Percentiles rank a stretch among this genome's conserved stretches.
These are phyloP conservation scores for Phytophthora aleatoria DNA, from an alignment of 352 stramenopile genomes.

Conservation along the genomic window DNA sequence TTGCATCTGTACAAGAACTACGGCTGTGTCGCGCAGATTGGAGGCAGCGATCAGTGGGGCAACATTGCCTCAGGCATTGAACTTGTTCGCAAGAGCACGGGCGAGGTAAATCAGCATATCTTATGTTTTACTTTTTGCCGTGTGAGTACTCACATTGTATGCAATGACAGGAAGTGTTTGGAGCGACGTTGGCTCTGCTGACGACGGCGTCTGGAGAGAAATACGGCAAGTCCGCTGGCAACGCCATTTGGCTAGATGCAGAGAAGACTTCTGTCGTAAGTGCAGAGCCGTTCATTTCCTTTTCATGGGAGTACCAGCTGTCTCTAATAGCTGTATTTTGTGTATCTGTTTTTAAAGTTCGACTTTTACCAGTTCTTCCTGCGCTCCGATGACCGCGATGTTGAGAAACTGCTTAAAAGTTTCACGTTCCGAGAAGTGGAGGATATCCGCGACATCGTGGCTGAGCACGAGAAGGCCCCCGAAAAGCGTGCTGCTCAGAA, in stretches of 20 bases:
- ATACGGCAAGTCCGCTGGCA: constrained; percentile 99
- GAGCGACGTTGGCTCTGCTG: constrained; percentile 96
- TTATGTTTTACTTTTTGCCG: neutral
- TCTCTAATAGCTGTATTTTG: constrained; percentile 4
- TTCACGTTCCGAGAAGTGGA: constrained; percentile 97
- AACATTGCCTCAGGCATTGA: constrained; percentile 99
- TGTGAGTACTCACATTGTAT: neutral
- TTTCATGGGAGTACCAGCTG: constrained; percentile 1
- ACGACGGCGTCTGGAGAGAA: constrained; percentile 98
- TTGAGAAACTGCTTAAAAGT: constrained; percentile 96
- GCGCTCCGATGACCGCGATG: constrained; percentile 89
- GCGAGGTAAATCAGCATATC: constrained; percentile 41
- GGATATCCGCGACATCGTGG: constrained; percentile 91
- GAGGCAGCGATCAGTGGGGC: constrained; percentile 99
- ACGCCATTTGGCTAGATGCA: constrained; percentile 97
- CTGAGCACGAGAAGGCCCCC: constrained; percentile 74
- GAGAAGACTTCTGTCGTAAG: constrained; percentile 95
- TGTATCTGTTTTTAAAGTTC: constrained; percentile 51
- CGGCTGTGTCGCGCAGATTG: constrained; percentile 95
- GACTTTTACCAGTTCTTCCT: constrained; percentile 95
- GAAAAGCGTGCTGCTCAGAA: constrained; percentile 81
- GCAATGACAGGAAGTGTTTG: constrained; percentile 83
- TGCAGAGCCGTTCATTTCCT: constrained; percentile 17
- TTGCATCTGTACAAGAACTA: constrained; percentile 94
- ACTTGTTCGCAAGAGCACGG: constrained; percentile 92